Base-by-base conservation (phyloP, 139 green algal genomes). In the Chlorella ohadii region DNA sequence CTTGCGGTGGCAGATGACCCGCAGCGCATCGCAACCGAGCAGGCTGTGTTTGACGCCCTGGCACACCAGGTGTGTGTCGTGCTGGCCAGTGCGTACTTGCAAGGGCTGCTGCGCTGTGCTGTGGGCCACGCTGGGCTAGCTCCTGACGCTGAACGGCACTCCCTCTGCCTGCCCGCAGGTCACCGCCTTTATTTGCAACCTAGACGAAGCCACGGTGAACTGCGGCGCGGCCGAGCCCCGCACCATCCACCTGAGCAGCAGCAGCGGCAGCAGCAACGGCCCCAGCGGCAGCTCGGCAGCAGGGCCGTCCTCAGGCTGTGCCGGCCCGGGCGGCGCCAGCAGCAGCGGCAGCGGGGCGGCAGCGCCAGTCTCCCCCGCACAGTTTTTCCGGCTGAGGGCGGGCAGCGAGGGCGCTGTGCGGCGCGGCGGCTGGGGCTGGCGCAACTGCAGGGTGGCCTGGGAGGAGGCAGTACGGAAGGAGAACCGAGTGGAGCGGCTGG, bases 111-210 rank as follows among this genome's bases (percentile, higher is more conserved):
- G 44, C 44, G 44, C 44, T 51, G 44, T 51, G n/a, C n/a, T n/a
- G n/a, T n/a, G n/a, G n/a, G n/a, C n/a, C n/a, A n/a, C n/a, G n/a
- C n/a, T n/a, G n/a, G n/a, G n/a, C n/a, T n/a, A n/a, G n/a, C n/a
- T n/a, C n/a, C n/a, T n/a, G n/a, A n/a, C n/a, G n/a, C n/a, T n/a
- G n/a, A n/a, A n/a, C n/a, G n/a, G n/a, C n/a, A n/a, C n/a, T n/a
- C n/a, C n/a, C n/a, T n/a, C n/a, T n/a, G n/a, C n/a, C n/a, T n/a
- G 2, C 51, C 51, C 22, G 19, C 51, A 59, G 33, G 76, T 65
- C 51, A 87, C 83, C 13, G 74, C 83, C 16, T 87, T 87, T 44
- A 68, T 87, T 4, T 47, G 55, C 41, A 79, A 81, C 25, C 39
- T 87, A 22, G 83, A 87, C 31, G 83, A 87, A 47, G 76, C 63